Conservation (phyloP, 2,329 filamentous ascomycete species). For the Zymoseptoria crescenta region DNA sequence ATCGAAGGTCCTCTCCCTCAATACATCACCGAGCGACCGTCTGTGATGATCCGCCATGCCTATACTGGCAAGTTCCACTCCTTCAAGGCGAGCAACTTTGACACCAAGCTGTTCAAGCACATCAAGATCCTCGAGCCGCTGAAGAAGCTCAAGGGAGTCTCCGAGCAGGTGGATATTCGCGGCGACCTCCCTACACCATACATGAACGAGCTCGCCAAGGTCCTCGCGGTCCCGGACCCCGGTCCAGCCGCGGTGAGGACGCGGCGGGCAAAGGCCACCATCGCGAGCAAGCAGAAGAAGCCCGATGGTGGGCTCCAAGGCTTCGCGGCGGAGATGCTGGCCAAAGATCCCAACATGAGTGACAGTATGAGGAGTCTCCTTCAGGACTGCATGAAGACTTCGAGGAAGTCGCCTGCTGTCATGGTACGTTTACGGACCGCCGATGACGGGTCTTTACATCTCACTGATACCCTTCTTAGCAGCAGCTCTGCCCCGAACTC, state of each 20-base stretch:
- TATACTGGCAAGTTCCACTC: slow-evolving; percentile 1
- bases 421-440: too few species aligned
- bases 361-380: not conserved
- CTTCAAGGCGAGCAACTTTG: not conserved
- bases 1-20: slow-evolving; percentile 6
- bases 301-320: not conserved
- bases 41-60: slow-evolving; percentile 4
- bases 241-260: not conserved
- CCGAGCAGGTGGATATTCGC: slow-evolving; percentile 6
- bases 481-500: not conserved
- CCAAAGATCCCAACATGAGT: slow-evolving; percentile 3
- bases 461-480: not conserved
- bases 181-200: slow-evolving; percentile 6
- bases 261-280: not conserved
- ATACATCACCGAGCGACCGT: slow-evolving; percentile 1
- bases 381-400: slow-evolving; percentile 1
- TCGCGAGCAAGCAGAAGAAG: not conserved
- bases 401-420: slow-evolving; percentile 6
- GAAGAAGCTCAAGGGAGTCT: slow-evolving; percentile 1
- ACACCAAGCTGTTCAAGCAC: slow-evolving; percentile 6
- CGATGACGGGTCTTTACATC: too few species aligned
- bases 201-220: slow-evolving; percentile 4
- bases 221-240: slow-evolving; percentile 1
- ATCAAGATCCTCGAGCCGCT: slow-evolving; percentile 5
- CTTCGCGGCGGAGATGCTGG: slow-evolving; percentile 1